phyloP scores from a whole-genome alignment of 106 monocot species.

The Iris macrosiphon region DNA sequence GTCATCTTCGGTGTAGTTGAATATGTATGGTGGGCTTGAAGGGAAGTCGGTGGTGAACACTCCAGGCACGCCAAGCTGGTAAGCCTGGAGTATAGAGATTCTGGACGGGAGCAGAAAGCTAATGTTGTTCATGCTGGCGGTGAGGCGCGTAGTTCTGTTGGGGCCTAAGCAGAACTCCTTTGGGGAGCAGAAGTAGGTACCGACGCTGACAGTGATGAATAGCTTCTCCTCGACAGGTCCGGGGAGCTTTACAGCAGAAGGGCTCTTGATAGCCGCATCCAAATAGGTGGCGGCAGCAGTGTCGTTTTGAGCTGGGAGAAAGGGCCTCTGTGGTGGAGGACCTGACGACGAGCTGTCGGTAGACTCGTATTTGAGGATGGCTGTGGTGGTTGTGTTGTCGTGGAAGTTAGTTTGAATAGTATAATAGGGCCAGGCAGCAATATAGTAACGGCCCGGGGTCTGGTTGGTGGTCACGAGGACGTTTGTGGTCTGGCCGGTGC shows the following conservation, averaged over 20 bases:
- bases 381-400: slow-evolving; percentile 75
- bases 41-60: slow-evolving; percentile 71
- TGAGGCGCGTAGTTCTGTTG: slow-evolving; percentile 23
- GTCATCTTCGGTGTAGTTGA: slow-evolving; percentile 47
- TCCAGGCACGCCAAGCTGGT: slow-evolving; percentile 21
- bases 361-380: slow-evolving; percentile 47
- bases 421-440: slow-evolving; percentile 55
- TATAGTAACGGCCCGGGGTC: slow-evolving; percentile 52
- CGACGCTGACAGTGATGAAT: slow-evolving; percentile 48
- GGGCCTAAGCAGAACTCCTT: slow-evolving; percentile 28
- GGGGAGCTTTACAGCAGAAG: slow-evolving; percentile 21
- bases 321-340: slow-evolving; percentile 23
- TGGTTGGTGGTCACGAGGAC: slow-evolving; percentile 41
- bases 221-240: slow-evolving; percentile 41
- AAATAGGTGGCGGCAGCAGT: slow-evolving; percentile 25
- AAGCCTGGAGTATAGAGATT: slow-evolving; percentile 47
- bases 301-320: slow-evolving; percentile 47
- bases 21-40: slow-evolving; percentile 22
- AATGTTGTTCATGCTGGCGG: slow-evolving; percentile 67
- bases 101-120: slow-evolving; percentile 39
- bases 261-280: slow-evolving; percentile 25
- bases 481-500: slow-evolving; percentile 55
- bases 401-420: slow-evolving; percentile 34
- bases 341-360: neutral
- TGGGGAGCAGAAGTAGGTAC: slow-evolving; percentile 34